phyloP scores from a whole-genome alignment of 495 filamentous ascomycete genomes.

The Hyphodiscus hymeniophilus region DNA sequence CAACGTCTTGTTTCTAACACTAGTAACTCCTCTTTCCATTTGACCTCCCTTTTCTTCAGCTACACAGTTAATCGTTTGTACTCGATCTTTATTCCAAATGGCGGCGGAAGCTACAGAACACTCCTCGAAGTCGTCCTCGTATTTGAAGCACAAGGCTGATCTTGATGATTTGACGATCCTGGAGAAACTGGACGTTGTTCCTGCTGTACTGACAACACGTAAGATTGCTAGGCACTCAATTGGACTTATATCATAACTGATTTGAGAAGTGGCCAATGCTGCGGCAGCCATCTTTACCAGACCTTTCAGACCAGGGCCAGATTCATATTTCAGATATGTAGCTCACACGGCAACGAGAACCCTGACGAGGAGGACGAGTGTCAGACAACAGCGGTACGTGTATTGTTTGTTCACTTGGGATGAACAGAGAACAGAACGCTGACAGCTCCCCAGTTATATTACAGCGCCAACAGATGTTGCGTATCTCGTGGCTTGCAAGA shows the following conservation, averaged over 20 bases:
- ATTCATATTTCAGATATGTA: slow-evolving; percentile 15
- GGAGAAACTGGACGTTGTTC: slow-evolving; percentile 15
- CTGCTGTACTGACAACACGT: slow-evolving; percentile 3
- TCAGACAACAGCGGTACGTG: slow-evolving; percentile 17
- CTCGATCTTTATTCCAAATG: too few relatives aligned
- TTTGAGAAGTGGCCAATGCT: slow-evolving; percentile 7
- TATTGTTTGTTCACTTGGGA: neutral
- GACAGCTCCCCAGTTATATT: slow-evolving; percentile 17
- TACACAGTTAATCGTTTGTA: too few relatives aligned
- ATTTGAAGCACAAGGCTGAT: slow-evolving; percentile 14
- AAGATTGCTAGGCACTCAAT: neutral
- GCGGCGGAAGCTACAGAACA: too few relatives aligned
- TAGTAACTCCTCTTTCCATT: too few relatives aligned
- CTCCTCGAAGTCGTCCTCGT: slow-evolving; percentile 12
- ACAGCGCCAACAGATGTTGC: slow-evolving; percentile 31
- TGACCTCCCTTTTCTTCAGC: too few relatives aligned
- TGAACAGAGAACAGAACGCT: neutral
- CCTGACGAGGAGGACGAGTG: slow-evolving; percentile 2
- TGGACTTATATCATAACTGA: neutral
- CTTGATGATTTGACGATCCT: neutral
- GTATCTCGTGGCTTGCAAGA: slow-evolving; percentile 39
- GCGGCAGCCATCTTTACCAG: slow-evolving; percentile 10
- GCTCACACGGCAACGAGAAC: slow-evolving; percentile 7
- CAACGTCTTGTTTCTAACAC: too few relatives aligned
- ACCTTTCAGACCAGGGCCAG: neutral